Conservation (phyloP, 1,284 basidiomycete species). For the Papiliotrema laurentii region DNA sequence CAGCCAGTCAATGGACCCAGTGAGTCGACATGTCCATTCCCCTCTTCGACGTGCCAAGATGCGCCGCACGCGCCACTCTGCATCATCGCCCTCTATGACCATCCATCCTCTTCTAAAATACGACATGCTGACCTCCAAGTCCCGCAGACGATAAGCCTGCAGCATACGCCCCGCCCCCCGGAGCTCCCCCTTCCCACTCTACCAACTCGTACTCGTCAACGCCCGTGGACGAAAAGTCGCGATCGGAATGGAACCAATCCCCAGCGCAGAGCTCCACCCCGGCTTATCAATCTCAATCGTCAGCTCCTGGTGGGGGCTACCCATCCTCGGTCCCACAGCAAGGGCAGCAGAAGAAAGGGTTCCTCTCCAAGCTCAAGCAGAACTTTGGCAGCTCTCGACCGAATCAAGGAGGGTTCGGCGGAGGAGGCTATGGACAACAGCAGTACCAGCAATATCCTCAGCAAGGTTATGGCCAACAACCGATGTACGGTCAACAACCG, state of each 20-base stretch:
- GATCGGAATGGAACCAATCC: not conserved
- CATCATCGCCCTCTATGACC: not conserved
- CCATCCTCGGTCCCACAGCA: constrained; percentile 6
- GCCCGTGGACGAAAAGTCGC: constrained; percentile 1
- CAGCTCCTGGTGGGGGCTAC: too few species aligned
- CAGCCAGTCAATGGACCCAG: constrained; percentile 46
- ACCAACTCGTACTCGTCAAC: too few species aligned
- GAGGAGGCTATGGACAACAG: constrained; percentile 22
- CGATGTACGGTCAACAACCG: constrained; percentile 16
- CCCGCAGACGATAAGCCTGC: constrained; percentile 39
- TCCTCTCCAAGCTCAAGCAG: constrained; percentile 35
- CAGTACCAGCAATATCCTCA: constrained; percentile 14
- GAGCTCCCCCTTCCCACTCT: constrained; percentile 43
- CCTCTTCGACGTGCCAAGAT: not conserved
- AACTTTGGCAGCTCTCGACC: constrained; percentile 16
- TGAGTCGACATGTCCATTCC: constrained; percentile 18
- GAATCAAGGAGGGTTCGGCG: constrained; percentile 19
- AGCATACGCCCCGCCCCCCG: constrained; percentile 35
- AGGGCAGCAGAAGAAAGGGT: constrained; percentile 21
- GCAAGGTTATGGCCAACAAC: constrained; percentile 16
- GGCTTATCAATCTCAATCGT: constrained; percentile 3
- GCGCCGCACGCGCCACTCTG: too few species aligned
- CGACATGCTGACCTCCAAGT: constrained; percentile 16
- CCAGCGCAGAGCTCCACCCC: constrained; percentile 2
- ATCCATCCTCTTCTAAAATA: not conserved